Conservation (phyloP, 306 rosid genomes). For the Pyrus pyrifolia region DNA sequence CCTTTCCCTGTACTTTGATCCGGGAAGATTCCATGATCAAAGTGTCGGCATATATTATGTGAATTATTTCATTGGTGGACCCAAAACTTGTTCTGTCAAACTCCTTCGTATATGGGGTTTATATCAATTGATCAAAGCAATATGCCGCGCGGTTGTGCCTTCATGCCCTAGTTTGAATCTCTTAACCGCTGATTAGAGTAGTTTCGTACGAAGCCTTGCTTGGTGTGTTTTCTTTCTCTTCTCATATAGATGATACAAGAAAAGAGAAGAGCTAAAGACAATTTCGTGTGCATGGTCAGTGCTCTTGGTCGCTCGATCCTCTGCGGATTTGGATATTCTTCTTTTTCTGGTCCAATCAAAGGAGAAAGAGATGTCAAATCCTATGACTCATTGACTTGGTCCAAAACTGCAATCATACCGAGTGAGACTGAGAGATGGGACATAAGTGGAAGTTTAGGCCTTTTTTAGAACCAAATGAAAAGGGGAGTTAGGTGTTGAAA, state of each 20-base stretch:
- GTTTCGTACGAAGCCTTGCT: rapidly evolving
- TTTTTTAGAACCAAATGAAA: background rate
- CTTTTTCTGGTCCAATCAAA: background rate
- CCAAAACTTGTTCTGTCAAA: background rate
- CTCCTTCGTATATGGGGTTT: background rate
- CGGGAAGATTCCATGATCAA: background rate
- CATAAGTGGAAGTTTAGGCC: background rate
- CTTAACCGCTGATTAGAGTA: background rate
- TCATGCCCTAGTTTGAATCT: no score
- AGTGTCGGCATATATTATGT: slow-evolving; percentile 5
- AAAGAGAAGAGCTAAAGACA: background rate
- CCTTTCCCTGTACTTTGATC: background rate
- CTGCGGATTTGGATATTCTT: background rate
- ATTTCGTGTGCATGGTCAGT: background rate
- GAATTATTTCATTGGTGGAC: background rate
- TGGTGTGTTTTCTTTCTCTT: background rate
- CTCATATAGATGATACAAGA: no score
- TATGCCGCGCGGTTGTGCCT: background rate
- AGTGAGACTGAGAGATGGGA: background rate
- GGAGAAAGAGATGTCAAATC: background rate
- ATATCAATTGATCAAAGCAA: no score
- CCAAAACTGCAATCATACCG: background rate
- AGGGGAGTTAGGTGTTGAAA: background rate
- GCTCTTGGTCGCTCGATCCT: background rate
- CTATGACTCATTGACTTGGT: background rate